Base-by-base conservation (phyloP, 306 rosid genomes). In the Cucurbita ficifolia region DNA sequence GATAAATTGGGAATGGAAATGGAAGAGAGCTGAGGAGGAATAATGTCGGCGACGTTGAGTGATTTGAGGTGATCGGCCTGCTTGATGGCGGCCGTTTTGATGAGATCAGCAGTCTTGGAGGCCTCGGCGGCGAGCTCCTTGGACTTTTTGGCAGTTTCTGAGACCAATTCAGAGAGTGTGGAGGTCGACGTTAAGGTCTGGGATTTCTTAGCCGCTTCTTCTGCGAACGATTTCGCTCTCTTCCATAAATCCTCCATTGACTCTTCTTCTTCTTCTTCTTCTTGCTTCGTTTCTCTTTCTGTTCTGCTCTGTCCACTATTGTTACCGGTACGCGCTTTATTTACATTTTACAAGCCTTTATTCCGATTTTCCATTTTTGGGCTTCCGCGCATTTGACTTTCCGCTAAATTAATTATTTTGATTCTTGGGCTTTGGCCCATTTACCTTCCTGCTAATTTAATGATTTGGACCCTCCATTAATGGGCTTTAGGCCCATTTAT, bases 91-190 rank as follows among this genome's bases (percentile, higher is more conserved):
- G 95, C 98, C 33, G 81, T 38, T 70, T 88, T 95, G 85, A 95
- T 82, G 77, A 79, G 86, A 82, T 95, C 96, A 58, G 99, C 99
- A 21, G 77, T 77, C 84, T 91, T 91, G 76, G 99, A 95, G 40
- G 99, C 97, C 65, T 95, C 99, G 12, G 96, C 96, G 61, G 99
- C 99, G 50, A 95, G 80, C 49, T 95, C 97, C 55, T 81, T 87
- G n/a, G 97, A 95, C 79, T 86, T 85, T 86, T 91, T 91, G 70
- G 99, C 79, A 71, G 99, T 91, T 77, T 91, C 97, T 16, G 99
- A 88, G 78, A 95, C 96, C 64, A 95, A 85, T 81, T 91, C 99
- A 79, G 97, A 81, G 88, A 95, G 73, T 56, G 79, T 79, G 33
- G 86, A 80, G 77, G 99, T 81, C 18, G 74, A 79, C 4, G 86